phyloP scores from a whole-genome alignment of 257 asterid genomes.

The Linaria vulgaris region DNA sequence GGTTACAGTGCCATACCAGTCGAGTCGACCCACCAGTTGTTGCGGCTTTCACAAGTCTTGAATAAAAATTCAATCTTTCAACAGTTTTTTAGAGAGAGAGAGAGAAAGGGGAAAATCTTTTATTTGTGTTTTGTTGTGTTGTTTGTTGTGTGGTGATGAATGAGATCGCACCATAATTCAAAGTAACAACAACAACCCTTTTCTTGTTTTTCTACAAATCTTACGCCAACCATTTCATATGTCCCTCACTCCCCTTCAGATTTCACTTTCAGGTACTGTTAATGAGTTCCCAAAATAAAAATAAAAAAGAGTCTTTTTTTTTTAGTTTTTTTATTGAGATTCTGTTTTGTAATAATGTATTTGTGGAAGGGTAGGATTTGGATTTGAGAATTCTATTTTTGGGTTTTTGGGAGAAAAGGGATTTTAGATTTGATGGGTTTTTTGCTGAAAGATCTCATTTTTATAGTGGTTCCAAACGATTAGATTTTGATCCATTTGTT shows the following conservation, averaged over 20 bases:
- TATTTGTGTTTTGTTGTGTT: no score
- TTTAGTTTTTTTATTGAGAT: background rate
- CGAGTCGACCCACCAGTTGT: conserved; percentile 65
- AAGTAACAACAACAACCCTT: conserved; percentile 36
- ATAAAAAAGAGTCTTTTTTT: background rate
- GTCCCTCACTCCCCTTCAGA: conserved; percentile 34
- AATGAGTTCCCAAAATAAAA: background rate
- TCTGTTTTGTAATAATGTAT: conserved; percentile 6
- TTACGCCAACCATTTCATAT: conserved; percentile 18
- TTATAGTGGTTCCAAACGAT: background rate
- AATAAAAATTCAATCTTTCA: conserved; percentile 24
- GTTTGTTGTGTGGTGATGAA: conserved; percentile 34
- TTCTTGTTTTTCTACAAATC: background rate
- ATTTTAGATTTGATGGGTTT: conserved; percentile 14
- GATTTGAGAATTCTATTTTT: conserved; percentile 22
- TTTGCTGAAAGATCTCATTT: conserved; percentile 21
- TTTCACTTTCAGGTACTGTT: conserved; percentile 37
- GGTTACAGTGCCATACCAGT: no score
- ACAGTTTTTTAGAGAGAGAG: conserved; percentile 31
- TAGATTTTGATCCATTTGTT: conserved; percentile 6
- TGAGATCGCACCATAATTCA: conserved; percentile 57
- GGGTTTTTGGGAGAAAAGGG: conserved; percentile 9
- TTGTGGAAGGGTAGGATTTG: conserved; percentile 24
- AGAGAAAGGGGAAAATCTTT: conserved; percentile 25
- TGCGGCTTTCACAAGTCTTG: conserved; percentile 64